Percentiles rank a stretch among this genome's conserved stretches.
Conservation (phyloP, 495 filamentous ascomycete genomes). For the Arthonia radiata region DNA sequence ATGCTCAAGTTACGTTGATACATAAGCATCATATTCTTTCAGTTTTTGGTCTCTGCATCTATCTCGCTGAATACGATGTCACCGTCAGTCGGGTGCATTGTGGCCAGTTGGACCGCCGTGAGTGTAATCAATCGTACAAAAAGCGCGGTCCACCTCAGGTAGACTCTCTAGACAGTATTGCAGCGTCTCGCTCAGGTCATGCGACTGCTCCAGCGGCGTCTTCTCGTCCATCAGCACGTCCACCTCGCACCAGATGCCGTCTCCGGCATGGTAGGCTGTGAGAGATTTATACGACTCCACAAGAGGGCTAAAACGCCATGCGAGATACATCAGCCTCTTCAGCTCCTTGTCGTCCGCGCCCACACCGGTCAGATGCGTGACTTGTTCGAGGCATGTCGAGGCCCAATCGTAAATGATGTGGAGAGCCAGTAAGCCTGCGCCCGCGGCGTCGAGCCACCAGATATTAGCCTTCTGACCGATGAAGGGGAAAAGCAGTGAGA, state of each 20-base stretch:
- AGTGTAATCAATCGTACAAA: conserved; percentile 5
- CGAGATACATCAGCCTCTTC: conserved; percentile 21
- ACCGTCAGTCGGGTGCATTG: no score
- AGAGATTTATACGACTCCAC: conserved; percentile 21
- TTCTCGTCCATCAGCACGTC: conserved; percentile 30
- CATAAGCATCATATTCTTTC: no score
- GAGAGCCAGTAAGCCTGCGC: conserved; percentile 20
- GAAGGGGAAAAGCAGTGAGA: conserved; percentile 23
- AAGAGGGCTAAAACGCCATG: conserved; percentile 19
- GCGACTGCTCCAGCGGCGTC: conserved; percentile 22
- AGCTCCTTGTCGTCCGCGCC: conserved; percentile 11
- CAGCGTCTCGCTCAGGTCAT: conserved; percentile 27
- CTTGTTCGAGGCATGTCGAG: conserved; percentile 21
- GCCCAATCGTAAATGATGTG: conserved; percentile 25
- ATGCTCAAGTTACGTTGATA: no score
- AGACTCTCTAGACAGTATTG: conserved; percentile 24
- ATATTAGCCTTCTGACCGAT: conserved; percentile 16
- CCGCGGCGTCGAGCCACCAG: conserved; percentile 25
- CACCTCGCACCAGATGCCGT: conserved; percentile 28
- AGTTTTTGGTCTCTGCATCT: no score
- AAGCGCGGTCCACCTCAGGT: conserved; percentile 18
- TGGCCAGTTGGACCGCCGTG: no score
- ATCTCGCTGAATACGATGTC: no score
- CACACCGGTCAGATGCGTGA: conserved; percentile 18
- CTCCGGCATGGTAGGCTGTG: conserved; percentile 28